Evolutionary conservation across 2,329 filamentous ascomycete species (phyloP).

Genomic region (Claviceps humidiphila): DNA sequence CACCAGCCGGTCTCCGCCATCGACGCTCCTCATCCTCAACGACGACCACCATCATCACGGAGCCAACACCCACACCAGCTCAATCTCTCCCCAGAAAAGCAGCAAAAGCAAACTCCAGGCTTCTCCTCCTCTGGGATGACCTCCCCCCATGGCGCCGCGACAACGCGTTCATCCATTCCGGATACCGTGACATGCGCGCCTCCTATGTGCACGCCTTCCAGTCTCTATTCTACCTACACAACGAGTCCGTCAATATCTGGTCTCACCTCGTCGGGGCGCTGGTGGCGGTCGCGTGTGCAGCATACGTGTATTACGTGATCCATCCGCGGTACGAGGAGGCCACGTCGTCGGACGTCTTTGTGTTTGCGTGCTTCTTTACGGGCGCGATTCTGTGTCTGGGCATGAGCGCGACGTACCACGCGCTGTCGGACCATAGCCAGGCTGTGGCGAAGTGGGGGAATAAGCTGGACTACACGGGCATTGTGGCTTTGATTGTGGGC

Average conservation of each 20-base stretch:
- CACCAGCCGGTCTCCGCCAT: neutral
- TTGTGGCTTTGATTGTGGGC: conserved; percentile 81
- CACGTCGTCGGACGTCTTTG: conserved; percentile 48
- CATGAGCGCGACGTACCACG: conserved; percentile 77
- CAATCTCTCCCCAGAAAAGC: conserved; percentile 26
- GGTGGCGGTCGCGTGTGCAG: conserved; percentile 36
- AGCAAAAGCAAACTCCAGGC: conserved; percentile 15
- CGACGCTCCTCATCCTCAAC: conserved; percentile 15
- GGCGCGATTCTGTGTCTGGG: conserved; percentile 62
- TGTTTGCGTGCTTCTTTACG: conserved; percentile 66
- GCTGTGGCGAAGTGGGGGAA: conserved; percentile 72
- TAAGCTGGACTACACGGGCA: conserved; percentile 88
- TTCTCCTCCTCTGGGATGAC: conserved; percentile 44
- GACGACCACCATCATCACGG: conserved; percentile 10
- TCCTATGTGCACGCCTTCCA: conserved; percentile 32
- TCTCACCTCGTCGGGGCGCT: conserved; percentile 53
- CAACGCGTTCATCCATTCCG: conserved; percentile 40
- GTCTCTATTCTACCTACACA: conserved; percentile 42
- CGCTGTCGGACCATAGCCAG: conserved; percentile 72
- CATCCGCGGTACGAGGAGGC: conserved; percentile 54
- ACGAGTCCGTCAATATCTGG: conserved; percentile 52
- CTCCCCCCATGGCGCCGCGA: conserved; percentile 46
- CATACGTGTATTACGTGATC: conserved; percentile 43
- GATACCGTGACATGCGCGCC: conserved; percentile 39
- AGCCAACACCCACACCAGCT: conserved; percentile 5